Base-by-base conservation (phyloP, 306 rosid species). In the Cicer judaicum region DNA sequence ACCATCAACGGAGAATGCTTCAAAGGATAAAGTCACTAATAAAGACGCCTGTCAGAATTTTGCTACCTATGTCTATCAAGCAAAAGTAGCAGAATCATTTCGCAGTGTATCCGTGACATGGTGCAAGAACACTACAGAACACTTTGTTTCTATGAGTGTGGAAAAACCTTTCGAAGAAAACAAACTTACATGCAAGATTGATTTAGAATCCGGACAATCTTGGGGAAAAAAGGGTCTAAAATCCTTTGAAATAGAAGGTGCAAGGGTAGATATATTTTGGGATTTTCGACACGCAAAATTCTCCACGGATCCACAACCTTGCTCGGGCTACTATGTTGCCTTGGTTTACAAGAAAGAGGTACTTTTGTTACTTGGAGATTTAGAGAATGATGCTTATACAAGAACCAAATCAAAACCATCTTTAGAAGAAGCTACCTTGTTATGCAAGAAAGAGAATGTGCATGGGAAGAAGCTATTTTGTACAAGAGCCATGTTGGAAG, bases 191-290 rank as follows among this genome's bases (percentile, higher is more conserved):
- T 88, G 89, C 78, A 90, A 84, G 78, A 79, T 90, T 8, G 96
- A 90, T 54, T 52, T 87, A 38, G 79, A 53, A 60, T 73, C 85
- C 0, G 78, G 79, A 2, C 90, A 87, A 1, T 67, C 84, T 39
- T 89, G 90, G 89, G 91, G 93, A 0, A 87, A 89, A 68, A 88
- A 90, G 43, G 91, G 91, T 59, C 89, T 88, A 14, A 90, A 73
- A 62, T 79, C 90, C 7, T 85, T 87, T 4, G 89, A 84, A 15
- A 29, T 88, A 36, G 82, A 81, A 10, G 88, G 89, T 34, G 55
- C 79, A 46, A 68, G 87, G 54, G 80, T 80, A 4, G 92, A 89
- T 21, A 42, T 87, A 53, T 88, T 67, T 61, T 91, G 96, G 93
- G 96, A 87, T 79, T 82, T 91, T 16, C 78, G 92, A 14, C 82